A percentile compares a stretch with the other conserved stretches of the same genome.
These are phyloP conservation scores for Coemansia sp. DNA, from an alignment of 192 early-diverging fungal genomes.

Conservation along the genomic window DNA sequence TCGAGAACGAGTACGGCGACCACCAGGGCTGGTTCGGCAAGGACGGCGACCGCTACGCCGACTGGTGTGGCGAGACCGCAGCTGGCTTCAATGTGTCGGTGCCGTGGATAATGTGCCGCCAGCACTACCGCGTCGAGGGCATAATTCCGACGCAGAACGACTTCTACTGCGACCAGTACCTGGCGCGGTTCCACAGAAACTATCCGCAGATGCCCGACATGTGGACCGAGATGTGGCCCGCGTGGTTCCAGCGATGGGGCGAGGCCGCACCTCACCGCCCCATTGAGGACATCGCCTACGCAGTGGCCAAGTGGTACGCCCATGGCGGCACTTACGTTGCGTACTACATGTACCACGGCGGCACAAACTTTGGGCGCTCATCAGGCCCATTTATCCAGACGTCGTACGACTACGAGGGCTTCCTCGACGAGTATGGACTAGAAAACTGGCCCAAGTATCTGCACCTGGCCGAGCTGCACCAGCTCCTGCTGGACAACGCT, in stretches of 20 bases:
- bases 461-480: conserved; percentile 40
- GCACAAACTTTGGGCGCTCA: conserved; percentile 65
- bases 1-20: conserved; percentile 66
- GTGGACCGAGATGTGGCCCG: conserved; percentile 63
- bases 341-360: conserved; percentile 69
- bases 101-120: conserved; percentile 67
- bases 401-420: conserved; percentile 54
- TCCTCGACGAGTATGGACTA: conserved; percentile 54
- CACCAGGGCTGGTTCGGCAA: conserved; percentile 33
- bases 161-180: conserved; percentile 59
- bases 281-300: conserved; percentile 60
- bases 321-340: conserved; percentile 58
- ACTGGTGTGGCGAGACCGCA: conserved; percentile 45
- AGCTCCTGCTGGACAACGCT: conserved; percentile 18
- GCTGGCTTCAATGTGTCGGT: conserved; percentile 42
- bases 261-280: conserved; percentile 50
- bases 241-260: conserved; percentile 63
- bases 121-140: conserved; percentile 32
- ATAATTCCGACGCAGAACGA: conserved; percentile 58
- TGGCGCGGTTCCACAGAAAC: conserved; percentile 23
- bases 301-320: conserved; percentile 59
- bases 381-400: conserved; percentile 45
- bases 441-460: conserved; percentile 55
- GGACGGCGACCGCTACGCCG: conserved; percentile 38
- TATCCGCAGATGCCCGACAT: conserved; percentile 55